These are phyloP conservation scores for Vigna nakashimae DNA, from an alignment of 306 rosid genomes.

Conservation along the genomic window DNA sequence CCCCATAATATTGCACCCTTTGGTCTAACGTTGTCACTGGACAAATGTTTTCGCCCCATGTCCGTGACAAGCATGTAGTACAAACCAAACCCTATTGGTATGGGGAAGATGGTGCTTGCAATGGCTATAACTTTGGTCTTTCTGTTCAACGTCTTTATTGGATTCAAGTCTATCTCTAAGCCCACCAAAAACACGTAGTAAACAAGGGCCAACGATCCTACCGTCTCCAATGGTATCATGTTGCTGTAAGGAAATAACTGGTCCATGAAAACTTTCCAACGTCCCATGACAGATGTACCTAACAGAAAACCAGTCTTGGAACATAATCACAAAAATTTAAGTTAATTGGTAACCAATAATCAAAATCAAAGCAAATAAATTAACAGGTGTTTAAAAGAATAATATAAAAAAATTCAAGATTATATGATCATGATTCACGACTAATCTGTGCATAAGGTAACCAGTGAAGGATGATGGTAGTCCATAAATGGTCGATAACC, in stretches of 20 bases:
- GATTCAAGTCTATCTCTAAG: constrained; percentile 47
- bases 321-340: not conserved
- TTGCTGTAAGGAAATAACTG: constrained; percentile 12
- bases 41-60: constrained; percentile 34
- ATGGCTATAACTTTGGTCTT: constrained; percentile 39
- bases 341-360: not conserved
- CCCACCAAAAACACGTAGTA: constrained; percentile 55
- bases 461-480: no score
- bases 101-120: constrained; percentile 10
- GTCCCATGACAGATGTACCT: constrained; percentile 47
- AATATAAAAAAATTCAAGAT: not conserved
- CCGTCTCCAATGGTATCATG: constrained; percentile 40
- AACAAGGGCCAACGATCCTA: constrained; percentile 42
- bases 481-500: no score
- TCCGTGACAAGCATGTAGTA: constrained; percentile 48
- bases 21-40: not conserved
- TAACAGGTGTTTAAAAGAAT: not conserved
- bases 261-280: not conserved
- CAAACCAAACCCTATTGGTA: constrained; percentile 42
- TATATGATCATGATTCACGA: no score
- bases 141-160: constrained; percentile 20
- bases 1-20: constrained; percentile 51
- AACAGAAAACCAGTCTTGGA: constrained; percentile 47
- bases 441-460: no score
- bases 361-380: not conserved